A percentile compares a stretch with the other conserved stretches of the same genome.
Conservation (phyloP, 2,329 filamentous ascomycete genomes). For the Dothistroma pini region DNA sequence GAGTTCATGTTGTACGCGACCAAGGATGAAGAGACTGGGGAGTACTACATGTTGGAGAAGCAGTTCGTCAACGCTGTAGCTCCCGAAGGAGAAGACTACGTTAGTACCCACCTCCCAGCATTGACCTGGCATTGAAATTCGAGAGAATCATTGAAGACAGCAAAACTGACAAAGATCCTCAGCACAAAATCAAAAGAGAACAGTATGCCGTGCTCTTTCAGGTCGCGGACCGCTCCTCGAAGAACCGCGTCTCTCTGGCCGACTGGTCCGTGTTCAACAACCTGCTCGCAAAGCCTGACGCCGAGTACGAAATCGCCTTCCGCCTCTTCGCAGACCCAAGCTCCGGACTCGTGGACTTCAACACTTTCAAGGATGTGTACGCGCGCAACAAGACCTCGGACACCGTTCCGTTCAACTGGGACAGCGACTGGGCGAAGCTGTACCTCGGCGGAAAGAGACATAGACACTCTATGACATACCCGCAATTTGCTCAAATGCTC, state of each 20-base stretch:
- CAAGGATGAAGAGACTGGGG: slow-evolving; percentile 70
- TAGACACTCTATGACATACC: slow-evolving; percentile 88
- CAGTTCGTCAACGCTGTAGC: slow-evolving; percentile 90
- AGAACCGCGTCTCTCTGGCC: slow-evolving; percentile 69
- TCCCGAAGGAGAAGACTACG: slow-evolving; percentile 83
- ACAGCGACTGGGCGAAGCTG: slow-evolving; percentile 91
- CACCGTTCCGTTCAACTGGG: slow-evolving; percentile 93
- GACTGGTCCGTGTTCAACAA: slow-evolving; percentile 96
- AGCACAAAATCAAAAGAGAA: slow-evolving; percentile 98
- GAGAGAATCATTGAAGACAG: neutral
- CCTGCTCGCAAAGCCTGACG: slow-evolving; percentile 87
- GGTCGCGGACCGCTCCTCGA: slow-evolving; percentile 76
- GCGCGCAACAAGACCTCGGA: slow-evolving; percentile 82
- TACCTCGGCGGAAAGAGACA: slow-evolving; percentile 88
- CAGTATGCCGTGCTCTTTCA: slow-evolving; percentile 92
- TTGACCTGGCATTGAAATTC: neutral
- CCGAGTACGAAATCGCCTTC: slow-evolving; percentile 98
- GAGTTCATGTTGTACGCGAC: slow-evolving; percentile 73
- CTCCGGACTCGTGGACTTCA: slow-evolving; percentile 81
- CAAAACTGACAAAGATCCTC: slow-evolving; percentile 22
- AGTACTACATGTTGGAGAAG: slow-evolving; percentile 75
- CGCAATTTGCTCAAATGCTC: slow-evolving; percentile 97
- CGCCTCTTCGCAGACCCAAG: slow-evolving; percentile 87
- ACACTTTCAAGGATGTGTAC: slow-evolving; percentile 80
- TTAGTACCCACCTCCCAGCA: slow-evolving; percentile 39